Evolutionary conservation across 768 basidiomycete species (phyloP).

Genomic region (Zangia roseola): DNA sequence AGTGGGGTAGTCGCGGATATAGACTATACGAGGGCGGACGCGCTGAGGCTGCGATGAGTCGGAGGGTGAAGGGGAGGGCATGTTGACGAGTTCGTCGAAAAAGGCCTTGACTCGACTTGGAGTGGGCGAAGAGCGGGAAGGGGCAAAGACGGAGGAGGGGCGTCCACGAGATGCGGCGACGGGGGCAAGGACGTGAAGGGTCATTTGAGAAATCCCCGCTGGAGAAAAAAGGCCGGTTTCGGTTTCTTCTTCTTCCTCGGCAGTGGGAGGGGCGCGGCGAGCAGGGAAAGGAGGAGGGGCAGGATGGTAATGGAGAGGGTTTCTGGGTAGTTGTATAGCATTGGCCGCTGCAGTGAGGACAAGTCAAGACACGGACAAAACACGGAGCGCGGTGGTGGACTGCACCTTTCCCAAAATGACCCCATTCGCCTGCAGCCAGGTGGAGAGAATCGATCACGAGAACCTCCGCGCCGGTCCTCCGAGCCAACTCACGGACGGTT

Average conservation of each 20-base stretch:
- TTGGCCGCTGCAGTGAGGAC: slow-evolving; percentile 54
- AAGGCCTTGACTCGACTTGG: slow-evolving; percentile 65
- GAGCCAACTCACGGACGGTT: slow-evolving; percentile 76
- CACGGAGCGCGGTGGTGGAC: background rate
- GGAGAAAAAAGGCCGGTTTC: slow-evolving; percentile 44
- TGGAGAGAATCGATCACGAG: slow-evolving; percentile 82
- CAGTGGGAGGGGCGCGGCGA: slow-evolving; percentile 22
- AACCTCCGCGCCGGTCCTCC: slow-evolving; percentile 73
- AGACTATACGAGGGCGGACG: slow-evolving; percentile 68
- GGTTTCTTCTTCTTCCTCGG: slow-evolving; percentile 48
- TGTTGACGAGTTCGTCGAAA: slow-evolving; percentile 76
- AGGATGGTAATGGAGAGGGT: slow-evolving; percentile 70
- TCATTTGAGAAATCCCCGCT: slow-evolving; percentile 39
- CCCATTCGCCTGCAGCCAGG: slow-evolving; percentile 86
- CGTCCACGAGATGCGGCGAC: slow-evolving; percentile 34
- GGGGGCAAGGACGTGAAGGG: slow-evolving; percentile 44
- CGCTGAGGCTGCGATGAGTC: slow-evolving; percentile 25
- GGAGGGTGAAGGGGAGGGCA: slow-evolving; percentile 36
- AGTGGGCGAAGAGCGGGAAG: slow-evolving; percentile 42
- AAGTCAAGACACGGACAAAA: slow-evolving; percentile 8
- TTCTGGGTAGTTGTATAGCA: slow-evolving; percentile 63
- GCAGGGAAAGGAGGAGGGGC: slow-evolving; percentile 28
- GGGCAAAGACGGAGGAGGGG: slow-evolving; percentile 32
- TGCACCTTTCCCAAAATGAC: slow-evolving; percentile 76
- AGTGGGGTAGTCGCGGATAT: slow-evolving; percentile 79